Base-by-base conservation (phyloP, 331 rosid species). In the Prunus yedoensis region DNA sequence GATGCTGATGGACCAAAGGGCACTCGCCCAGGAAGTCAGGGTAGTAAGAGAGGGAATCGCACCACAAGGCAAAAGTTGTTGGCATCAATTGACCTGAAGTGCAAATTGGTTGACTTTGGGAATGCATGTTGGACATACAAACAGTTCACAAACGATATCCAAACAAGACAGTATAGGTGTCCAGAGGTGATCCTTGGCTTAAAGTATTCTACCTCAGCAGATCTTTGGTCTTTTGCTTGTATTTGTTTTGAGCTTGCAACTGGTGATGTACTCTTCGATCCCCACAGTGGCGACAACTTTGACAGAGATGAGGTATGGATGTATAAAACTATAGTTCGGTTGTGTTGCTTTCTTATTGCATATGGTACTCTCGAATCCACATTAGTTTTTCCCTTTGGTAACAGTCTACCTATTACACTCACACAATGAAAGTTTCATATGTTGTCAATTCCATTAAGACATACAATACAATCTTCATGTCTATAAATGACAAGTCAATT, bases 61-160 rank as follows among this genome's bases (percentile, higher is more conserved):
- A 80, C 89, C 8, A 79, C 82, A 78, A 90, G 94, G 85, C 85
- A 90, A 85, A 89, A 87, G 83, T 80, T 92, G 69, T 79, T 90
- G 86, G 83, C 83, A 60, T 92, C 97, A 2, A 85, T 68, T 83
- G 96, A 90, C 80, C 82, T 90, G 81, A 87, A 76, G 70, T 94
- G 98, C 94, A 94, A 94, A 85, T 84, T 94, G 83, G 98, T 94
- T 30, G 98, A 94, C 85, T 91, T 94, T 75, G 98, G 98, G 71
- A 94, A 91, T 87, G 98, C 98, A 67, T 91, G 98, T 79, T 94
- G 98, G 98, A 94, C 97, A 1, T 91, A 88, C 83, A 94, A 94
- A 77, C 98, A 94, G 85, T 94, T 94, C 85, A 94, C 97, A 10
- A 94, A 83, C 75, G 97, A 94, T 73, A 91, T 94, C 78, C 98